These are phyloP conservation scores for Suillus subalutaceus DNA, from an alignment of 768 basidiomycete species.

Conservation along the genomic window DNA sequence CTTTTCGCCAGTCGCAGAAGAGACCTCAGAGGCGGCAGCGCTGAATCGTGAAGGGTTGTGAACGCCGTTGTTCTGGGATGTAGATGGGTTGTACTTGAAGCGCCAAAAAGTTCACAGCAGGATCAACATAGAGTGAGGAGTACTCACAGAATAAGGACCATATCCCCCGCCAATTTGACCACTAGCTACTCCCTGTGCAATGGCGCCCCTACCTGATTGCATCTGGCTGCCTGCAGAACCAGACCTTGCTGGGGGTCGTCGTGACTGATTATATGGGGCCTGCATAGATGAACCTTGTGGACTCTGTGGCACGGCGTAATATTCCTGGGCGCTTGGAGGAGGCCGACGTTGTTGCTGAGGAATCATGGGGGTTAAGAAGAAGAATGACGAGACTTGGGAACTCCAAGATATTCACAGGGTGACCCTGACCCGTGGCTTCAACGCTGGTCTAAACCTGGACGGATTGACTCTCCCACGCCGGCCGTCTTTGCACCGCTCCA, in stretches of 20 bases:
- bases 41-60: constrained; percentile 61
- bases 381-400: constrained; percentile 11
- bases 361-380: constrained; percentile 29
- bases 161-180: constrained; percentile 80
- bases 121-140: constrained; percentile 4
- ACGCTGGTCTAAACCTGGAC: constrained; percentile 23
- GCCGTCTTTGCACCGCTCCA: not conserved
- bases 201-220: constrained; percentile 51
- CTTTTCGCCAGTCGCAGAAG: constrained; percentile 39
- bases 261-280: constrained; percentile 22
- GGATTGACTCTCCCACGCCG: constrained; percentile 19
- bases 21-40: constrained; percentile 50
- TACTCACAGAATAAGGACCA: constrained; percentile 84
- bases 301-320: constrained; percentile 70
- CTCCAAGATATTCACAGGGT: constrained; percentile 16
- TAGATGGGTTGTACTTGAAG: constrained; percentile 58
- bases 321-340: constrained; percentile 51
- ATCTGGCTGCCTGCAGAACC: constrained; percentile 31
- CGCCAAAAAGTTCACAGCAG: constrained; percentile 8
- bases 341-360: constrained; percentile 42
- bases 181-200: constrained; percentile 78
- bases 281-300: constrained; percentile 45
- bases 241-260: constrained; percentile 31
- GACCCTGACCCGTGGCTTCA: constrained; percentile 24
- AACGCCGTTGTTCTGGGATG: constrained; percentile 42